Conservation (phyloP, 495 filamentous ascomycete species). For the Hypoxylon subgilvum region DNA sequence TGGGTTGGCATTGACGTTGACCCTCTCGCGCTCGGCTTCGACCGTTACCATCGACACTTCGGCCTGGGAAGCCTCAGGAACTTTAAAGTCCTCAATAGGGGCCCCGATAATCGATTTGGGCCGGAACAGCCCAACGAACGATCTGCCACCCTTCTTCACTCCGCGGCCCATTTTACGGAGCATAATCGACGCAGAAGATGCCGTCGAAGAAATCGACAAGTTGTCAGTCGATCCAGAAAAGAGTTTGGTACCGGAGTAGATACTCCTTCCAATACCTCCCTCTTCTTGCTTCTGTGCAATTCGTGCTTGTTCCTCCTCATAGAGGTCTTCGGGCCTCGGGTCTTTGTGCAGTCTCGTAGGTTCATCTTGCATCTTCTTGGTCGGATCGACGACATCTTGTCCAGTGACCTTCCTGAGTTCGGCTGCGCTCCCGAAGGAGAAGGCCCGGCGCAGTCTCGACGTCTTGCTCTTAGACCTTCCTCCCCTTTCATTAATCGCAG, state of each 20-base stretch:
- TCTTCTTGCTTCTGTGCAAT: constrained; percentile 92
- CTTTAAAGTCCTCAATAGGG: constrained; percentile 67
- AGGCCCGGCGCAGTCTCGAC: constrained; percentile 86
- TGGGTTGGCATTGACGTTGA: constrained; percentile 77
- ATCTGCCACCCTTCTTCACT: constrained; percentile 89
- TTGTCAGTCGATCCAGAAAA: constrained; percentile 96
- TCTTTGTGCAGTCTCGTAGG: constrained; percentile 74
- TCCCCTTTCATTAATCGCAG: constrained; percentile 76
- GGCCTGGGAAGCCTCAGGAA: constrained; percentile 72
- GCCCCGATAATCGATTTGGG: constrained; percentile 89
- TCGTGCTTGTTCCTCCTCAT: constrained; percentile 77
- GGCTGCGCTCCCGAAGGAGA: constrained; percentile 95
- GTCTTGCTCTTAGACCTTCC: constrained; percentile 78
- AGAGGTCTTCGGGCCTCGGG: constrained; percentile 70
- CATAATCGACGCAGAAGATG: constrained; percentile 98
- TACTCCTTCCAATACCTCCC: constrained; percentile 86
- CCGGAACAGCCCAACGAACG: constrained; percentile 91
- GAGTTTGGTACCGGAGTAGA: constrained; percentile 87
- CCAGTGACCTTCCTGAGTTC: constrained; percentile 77
- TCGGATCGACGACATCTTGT: constrained; percentile 61
- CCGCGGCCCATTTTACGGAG: constrained; percentile 99
- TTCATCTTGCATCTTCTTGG: constrained; percentile 59
- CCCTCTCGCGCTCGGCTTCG: constrained; percentile 86
- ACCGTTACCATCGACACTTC: constrained; percentile 93
- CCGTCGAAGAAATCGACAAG: constrained; percentile 94